Evolutionary conservation across 495 filamentous ascomycete species (phyloP).

Genomic region (Pyrenula aspistea): DNA sequence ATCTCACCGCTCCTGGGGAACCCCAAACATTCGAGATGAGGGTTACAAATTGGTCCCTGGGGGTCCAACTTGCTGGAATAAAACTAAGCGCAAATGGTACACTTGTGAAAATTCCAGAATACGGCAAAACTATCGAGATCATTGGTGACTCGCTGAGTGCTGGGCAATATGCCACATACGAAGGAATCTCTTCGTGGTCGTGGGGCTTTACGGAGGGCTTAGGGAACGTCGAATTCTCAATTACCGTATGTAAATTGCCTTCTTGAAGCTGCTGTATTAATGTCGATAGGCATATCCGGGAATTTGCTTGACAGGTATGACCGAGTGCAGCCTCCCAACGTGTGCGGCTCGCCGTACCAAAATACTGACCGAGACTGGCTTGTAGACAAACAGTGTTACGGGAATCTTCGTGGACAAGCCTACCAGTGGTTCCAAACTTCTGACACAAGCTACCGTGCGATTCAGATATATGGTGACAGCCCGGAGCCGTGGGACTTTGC

Average conservation of each 20-base stretch:
- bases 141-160: conserved; percentile 48
- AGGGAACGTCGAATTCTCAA: conserved; percentile 50
- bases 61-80: conserved; percentile 45
- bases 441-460: conserved; percentile 42
- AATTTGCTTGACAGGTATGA: conserved; percentile 45
- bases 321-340: conserved; percentile 40
- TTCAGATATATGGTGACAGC: conserved; percentile 35
- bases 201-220: conserved; percentile 44
- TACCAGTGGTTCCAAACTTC: conserved; percentile 59
- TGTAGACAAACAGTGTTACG: conserved; percentile 6
- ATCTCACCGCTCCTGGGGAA: not conserved
- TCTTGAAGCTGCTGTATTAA: not conserved
- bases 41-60: conserved; percentile 58
- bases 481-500: conserved; percentile 50
- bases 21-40: conserved; percentile 10
- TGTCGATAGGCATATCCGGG: conserved; percentile 39
- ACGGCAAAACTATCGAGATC: conserved; percentile 45
- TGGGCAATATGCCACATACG: conserved; percentile 53
- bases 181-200: conserved; percentile 48
- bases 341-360: not conserved
- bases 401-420: not conserved
- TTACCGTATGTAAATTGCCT: conserved; percentile 28
- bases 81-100: conserved; percentile 35
- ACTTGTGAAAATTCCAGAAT: conserved; percentile 38
- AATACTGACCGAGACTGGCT: conserved; percentile 12